These are phyloP conservation scores for Psidium guajava DNA, from an alignment of 345 rosid species.

Conservation along the genomic window DNA sequence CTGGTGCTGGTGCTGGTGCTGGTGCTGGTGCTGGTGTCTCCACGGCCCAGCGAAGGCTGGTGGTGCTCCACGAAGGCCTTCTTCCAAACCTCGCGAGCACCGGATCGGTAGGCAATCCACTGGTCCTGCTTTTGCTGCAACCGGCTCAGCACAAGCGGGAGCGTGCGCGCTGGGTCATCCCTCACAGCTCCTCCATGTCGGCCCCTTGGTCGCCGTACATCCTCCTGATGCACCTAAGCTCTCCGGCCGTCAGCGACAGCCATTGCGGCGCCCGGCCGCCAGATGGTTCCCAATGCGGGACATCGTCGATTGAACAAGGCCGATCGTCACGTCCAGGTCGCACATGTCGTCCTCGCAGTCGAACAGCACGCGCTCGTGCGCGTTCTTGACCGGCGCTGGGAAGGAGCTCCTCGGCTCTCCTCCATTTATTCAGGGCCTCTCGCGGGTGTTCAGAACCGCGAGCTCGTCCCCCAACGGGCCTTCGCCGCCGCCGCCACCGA, in stretches of 20 bases:
- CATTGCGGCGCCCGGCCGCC: neutral
- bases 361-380: neutral
- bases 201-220: neutral
- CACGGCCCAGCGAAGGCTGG: neutral
- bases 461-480: neutral
- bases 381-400: neutral
- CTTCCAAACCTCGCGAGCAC: neutral
- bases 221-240: neutral
- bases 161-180: neutral
- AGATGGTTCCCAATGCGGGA: neutral
- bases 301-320: neutral
- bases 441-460: neutral
- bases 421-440: neutral
- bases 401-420: neutral
- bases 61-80: neutral
- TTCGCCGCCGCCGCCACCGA: too few species aligned
- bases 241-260: neutral
- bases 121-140: neutral
- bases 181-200: neutral
- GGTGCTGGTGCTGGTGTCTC: neutral
- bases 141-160: neutral
- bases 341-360: neutral
- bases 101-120: neutral
- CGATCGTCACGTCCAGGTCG: neutral
- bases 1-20: neutral